Evolutionary conservation across 306 rosid species (phyloP), one percentile per base, ranked within the genome.

Genomic region (Trichosanthes cucumerina): DNA sequence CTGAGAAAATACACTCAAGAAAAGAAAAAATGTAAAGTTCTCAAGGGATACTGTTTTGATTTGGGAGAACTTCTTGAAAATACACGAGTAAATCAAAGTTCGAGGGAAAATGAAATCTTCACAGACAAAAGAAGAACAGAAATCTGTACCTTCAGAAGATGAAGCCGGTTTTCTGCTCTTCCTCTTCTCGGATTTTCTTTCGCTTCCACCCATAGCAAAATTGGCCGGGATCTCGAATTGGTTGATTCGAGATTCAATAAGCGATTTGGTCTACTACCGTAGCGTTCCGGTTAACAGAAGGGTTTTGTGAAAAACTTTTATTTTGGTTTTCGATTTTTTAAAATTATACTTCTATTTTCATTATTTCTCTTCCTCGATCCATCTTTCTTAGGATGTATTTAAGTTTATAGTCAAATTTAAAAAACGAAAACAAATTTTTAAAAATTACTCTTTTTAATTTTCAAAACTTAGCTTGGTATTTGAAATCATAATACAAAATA

Each of bases 141-240:
- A 14, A 72, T 47, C 3, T 4, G 39, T 63, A 91, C 97, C 98
- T 84, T 93, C 83, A 6, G 93, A 88, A 16, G 79, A 84, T 9
- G 96, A 88, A 79, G 91, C 57, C 72, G 71, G 52, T 78, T 90
- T 84, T 83, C 88, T 83, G 62, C 79, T 76, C 69, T 60, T 88
- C 80, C 73, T 81, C 86, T 80, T 85, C 83, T 85, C 87, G 9
- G 90, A 81, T 84, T 86, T 89, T 79, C 93, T 80, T 16, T 92
- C 97, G 89, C 96, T 92, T 82, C 96, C 96, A 90, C 86, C 93
- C 98, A 95, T 95, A 59, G 9, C 60, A 14, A 43, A 69, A 21
- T 69, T 43, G 76, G 4, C 53, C 6, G 23, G 26, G 76, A 43
- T 69, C 54, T 19, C 21, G 75, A 69, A 69, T 69, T 43, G 36